Conservation (phyloP, 1,284 basidiomycete species). For the Pyrrhoderma noxium region DNA sequence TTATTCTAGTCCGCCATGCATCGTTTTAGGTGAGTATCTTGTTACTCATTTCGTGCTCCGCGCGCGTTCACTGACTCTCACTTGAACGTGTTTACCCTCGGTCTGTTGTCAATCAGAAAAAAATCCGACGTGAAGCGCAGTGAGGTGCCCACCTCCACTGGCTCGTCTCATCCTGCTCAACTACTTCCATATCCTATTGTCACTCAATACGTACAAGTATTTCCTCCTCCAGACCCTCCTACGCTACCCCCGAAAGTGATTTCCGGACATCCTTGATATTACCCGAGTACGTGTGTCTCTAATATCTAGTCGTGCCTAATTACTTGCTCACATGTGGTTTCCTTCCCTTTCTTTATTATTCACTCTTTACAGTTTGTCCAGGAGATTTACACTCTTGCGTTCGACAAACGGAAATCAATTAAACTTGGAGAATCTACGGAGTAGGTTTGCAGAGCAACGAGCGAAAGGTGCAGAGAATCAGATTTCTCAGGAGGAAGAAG, state of each 20-base stretch:
- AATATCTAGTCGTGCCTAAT: too few species aligned
- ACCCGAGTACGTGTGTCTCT: conserved; percentile 61
- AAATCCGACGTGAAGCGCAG: conserved; percentile 56
- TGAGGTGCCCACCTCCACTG: conserved; percentile 23
- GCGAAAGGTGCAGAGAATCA: conserved; percentile 57
- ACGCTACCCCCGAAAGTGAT: conserved; percentile 60
- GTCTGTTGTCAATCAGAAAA: conserved; percentile 34
- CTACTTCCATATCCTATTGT: conserved; percentile 24
- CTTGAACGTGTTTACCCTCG: conserved; percentile 27
- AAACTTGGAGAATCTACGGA: conserved; percentile 53
- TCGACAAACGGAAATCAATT: conserved; percentile 56
- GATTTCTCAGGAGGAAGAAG: conserved; percentile 73
- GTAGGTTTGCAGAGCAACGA: conserved; percentile 66
- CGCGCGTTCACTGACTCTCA: conserved; percentile 23
- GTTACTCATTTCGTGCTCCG: conserved; percentile 12
- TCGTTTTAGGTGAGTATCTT: conserved; percentile 65
- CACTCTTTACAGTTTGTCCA: conserved; percentile 51
- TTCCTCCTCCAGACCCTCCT: conserved; percentile 30
- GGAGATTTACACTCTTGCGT: conserved; percentile 71
- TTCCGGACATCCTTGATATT: conserved; percentile 78
- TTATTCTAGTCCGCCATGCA: conserved; percentile 42
- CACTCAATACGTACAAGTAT: conserved; percentile 26
- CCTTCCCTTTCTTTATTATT: background rate
- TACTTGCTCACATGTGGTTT: background rate
- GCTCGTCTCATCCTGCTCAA: background rate